A percentile compares a stretch with the other conserved stretches of the same genome.
Evolutionary conservation across 2,329 filamentous ascomycete species (phyloP).

Genomic region (Cladosporium sp.): DNA sequence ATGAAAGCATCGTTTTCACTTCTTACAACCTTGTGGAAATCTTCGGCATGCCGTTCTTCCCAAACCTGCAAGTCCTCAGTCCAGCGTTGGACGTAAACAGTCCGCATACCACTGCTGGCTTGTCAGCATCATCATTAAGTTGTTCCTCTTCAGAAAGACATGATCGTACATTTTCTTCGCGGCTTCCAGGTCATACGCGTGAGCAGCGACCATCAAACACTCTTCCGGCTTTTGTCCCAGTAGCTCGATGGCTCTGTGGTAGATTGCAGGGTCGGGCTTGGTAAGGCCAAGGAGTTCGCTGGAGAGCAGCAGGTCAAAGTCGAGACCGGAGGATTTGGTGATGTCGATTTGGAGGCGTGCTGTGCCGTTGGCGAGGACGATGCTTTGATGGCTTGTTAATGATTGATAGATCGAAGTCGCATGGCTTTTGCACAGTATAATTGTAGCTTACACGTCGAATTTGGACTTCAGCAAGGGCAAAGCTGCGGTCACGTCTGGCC

Average conservation of each 20-base stretch:
- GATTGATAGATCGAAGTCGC: neutral
- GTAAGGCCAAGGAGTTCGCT: constrained; percentile 52
- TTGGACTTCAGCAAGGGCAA: constrained; percentile 40
- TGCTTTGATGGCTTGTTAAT: neutral
- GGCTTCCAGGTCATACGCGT: constrained; percentile 55
- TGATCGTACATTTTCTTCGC: constrained; percentile 40
- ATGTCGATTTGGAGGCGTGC: constrained; percentile 58
- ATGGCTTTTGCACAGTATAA: neutral
- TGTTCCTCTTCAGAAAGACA: neutral
- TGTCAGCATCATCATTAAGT: neutral
- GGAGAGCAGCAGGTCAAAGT: constrained; percentile 56
- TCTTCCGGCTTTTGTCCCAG: constrained; percentile 49
- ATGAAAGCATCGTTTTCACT: constrained; percentile 43
- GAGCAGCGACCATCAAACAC: constrained; percentile 55
- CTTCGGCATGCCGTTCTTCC: constrained; percentile 21
- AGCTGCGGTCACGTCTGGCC: constrained; percentile 52
- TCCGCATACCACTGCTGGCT: constrained; percentile 46
- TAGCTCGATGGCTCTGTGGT: constrained; percentile 48
- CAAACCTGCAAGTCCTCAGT: constrained; percentile 51
- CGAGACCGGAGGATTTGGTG: constrained; percentile 47
- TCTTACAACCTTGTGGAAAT: constrained; percentile 36
- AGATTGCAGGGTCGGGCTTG: constrained; percentile 52
- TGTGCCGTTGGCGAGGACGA: constrained; percentile 58
- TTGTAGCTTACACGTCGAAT: constrained; percentile 36
- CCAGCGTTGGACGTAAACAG: constrained; percentile 54